These are phyloP conservation scores for Pseudopithomyces maydicus DNA, from an alignment of 2,329 filamentous ascomycete species.

Conservation along the genomic window DNA sequence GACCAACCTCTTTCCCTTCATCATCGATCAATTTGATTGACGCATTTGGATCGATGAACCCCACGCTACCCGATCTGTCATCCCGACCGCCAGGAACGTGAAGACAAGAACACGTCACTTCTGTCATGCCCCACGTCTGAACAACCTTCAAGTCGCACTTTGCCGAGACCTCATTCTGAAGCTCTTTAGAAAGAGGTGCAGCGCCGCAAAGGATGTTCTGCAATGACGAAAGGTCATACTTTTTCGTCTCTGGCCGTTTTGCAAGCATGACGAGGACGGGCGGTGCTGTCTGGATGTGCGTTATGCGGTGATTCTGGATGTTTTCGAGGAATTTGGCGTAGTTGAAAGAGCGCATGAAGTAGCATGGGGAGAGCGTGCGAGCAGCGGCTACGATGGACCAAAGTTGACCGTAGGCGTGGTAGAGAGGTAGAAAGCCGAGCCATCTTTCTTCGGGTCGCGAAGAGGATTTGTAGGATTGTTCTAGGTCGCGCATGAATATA, in stretches of 20 bases:
- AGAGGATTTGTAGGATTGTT: slow-evolving; percentile 27
- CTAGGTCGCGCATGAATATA: slow-evolving; percentile 46
- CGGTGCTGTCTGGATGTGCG: slow-evolving; percentile 48
- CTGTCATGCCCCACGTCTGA: slow-evolving; percentile 49
- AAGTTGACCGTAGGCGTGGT: slow-evolving; percentile 51
- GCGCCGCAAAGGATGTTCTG: slow-evolving; percentile 45
- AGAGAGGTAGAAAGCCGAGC: slow-evolving; percentile 50
- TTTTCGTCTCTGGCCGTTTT: slow-evolving; percentile 40
- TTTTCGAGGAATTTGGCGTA: slow-evolving; percentile 40
- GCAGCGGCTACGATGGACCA: slow-evolving; percentile 46
- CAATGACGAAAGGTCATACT: slow-evolving; percentile 40
- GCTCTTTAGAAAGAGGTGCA: slow-evolving; percentile 44
- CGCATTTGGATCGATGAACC: slow-evolving; percentile 43
- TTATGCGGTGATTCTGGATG: slow-evolving; percentile 44
- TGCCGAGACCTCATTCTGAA: slow-evolving; percentile 47
- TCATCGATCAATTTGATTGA: slow-evolving; percentile 48
- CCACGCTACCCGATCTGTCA: slow-evolving; percentile 42
- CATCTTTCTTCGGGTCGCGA: slow-evolving; percentile 36
- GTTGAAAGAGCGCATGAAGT: slow-evolving; percentile 48
- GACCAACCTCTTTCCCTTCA: slow-evolving; percentile 44
- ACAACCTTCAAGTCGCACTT: slow-evolving; percentile 42
- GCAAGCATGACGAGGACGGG: slow-evolving; percentile 46
- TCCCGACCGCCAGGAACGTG: slow-evolving; percentile 44
- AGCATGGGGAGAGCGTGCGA: slow-evolving; percentile 39
- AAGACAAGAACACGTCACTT: slow-evolving; percentile 44